Conservation (phyloP, 1,139 yeast species). For the Kodamaea fungicola region DNA sequence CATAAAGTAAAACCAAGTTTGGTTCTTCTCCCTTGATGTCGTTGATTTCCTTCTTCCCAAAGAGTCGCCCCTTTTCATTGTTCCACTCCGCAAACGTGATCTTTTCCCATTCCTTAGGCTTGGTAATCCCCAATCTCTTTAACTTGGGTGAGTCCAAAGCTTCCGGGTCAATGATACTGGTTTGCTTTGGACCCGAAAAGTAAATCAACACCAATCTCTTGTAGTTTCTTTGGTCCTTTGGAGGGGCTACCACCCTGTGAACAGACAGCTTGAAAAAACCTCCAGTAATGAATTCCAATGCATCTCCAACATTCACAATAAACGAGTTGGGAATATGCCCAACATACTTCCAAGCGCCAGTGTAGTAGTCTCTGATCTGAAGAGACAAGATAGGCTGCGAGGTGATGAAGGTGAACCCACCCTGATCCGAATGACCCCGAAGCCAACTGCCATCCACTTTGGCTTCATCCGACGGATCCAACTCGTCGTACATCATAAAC, state of each 20-base stretch:
- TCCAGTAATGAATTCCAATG: conserved; percentile 24
- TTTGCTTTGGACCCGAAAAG: conserved; percentile 16
- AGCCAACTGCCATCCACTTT: conserved; percentile 16
- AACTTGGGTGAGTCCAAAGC: conserved; percentile 10
- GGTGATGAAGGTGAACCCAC: conserved; percentile 24
- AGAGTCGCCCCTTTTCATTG: conserved; percentile 10
- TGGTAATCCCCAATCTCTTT: conserved; percentile 7
- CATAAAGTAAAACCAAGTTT: conserved; percentile 11
- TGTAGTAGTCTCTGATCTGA: conserved; percentile 20
- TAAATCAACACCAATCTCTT: conserved; percentile 22
- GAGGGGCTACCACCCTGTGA: conserved; percentile 24
- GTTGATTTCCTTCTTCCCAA: conserved; percentile 10
- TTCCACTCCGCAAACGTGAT: conserved; percentile 10
- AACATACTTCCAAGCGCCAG: conserved; percentile 23
- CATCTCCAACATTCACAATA: conserved; percentile 24
- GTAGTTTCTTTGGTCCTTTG: conserved; percentile 18
- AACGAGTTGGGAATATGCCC: conserved; percentile 19
- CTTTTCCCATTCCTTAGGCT: conserved; percentile 11
- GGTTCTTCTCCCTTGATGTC: conserved; percentile 12
- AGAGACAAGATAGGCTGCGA: conserved; percentile 25
- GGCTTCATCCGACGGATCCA: conserved; percentile 21
- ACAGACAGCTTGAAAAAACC: conserved; percentile 24
- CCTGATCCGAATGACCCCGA: conserved; percentile 24
- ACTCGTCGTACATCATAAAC: conserved; percentile 25
- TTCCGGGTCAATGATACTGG: conserved; percentile 10